Evolutionary conservation across 176 grass and related monocot genomes (phyloP), one percentile per base, ranked within the genome.

Genomic region (Triticum timopheevii): DNA sequence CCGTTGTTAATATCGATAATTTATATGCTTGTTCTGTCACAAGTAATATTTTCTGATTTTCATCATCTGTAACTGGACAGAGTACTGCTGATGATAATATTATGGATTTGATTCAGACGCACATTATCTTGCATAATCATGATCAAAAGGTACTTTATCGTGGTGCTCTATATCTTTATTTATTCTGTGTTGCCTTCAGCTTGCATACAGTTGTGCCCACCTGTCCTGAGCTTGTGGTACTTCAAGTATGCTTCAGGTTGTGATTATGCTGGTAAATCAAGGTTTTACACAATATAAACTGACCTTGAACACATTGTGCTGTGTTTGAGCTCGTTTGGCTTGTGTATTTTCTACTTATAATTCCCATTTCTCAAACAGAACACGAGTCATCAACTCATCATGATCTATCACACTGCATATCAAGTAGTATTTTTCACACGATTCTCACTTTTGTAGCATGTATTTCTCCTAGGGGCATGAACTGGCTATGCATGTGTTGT

Each of bases 401-500:
- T 61, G 39, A 71, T 62, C 35, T 20, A 61, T 80, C 76, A 25
- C 19, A 33, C 19, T 24, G 42, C 40, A 81, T 81, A 56, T 78
- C 62, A 75, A 30, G 63, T 84, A 17, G 22, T 77, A 81, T 40
- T 17, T 80, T 80, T 76, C 44, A 6, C 42, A 62, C 76, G 59
- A 80, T 80, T 36, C 61, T 84, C 78, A 89, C 76, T 84, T 76
- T 38, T 69, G 62, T 69, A 7, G n/a, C 49, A 70, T 59, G 20
- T 89, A 47, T 78, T 88, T 68, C 83, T 91, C 74, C 20, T 28
- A 99, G 97, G 94, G 92, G 16, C 88, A 95, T 31, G 94, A 99
- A 83, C 86, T 99, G 78, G 94, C 97, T 75, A 97, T 99, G 90
- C 90, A 97, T 73, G 90, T 97, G 65, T 63, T 97, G 75, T 97